A percentile compares a stretch with the other conserved stretches of the same genome.
These are phyloP conservation scores for Metschnikowia bowlesiae DNA, from an alignment of 805 yeast species.

Conservation along the genomic window DNA sequence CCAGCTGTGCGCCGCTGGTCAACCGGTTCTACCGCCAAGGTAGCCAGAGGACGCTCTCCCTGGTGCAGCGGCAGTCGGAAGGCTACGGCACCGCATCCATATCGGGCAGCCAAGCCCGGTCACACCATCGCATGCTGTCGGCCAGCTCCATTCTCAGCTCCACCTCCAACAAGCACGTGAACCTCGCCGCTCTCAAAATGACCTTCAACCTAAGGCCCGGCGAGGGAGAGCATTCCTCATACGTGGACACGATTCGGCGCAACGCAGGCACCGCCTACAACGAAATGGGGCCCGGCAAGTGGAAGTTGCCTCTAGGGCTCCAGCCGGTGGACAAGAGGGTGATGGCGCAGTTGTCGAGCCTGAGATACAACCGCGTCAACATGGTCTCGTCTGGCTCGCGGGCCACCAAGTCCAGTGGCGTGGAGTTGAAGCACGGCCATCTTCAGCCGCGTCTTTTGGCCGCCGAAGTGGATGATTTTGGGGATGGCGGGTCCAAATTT, in stretches of 20 bases:
- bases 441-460: slow-evolving; percentile 65
- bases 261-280: slow-evolving; percentile 48
- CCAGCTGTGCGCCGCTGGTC: not conserved
- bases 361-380: slow-evolving; percentile 14
- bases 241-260: slow-evolving; percentile 42
- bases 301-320: slow-evolving; percentile 55
- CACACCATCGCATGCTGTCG: slow-evolving; percentile 20
- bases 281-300: slow-evolving; percentile 41
- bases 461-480: slow-evolving; percentile 61
- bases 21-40: not conserved
- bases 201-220: slow-evolving; percentile 38
- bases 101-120: not conserved
- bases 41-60: not conserved
- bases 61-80: not conserved
- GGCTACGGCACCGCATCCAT: not conserved
- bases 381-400: slow-evolving; percentile 5
- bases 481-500: slow-evolving; percentile 12
- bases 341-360: slow-evolving; percentile 16
- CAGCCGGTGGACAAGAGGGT: slow-evolving; percentile 39
- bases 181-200: slow-evolving; percentile 34
- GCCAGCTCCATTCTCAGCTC: slow-evolving; percentile 34
- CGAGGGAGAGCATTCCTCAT: slow-evolving; percentile 49
- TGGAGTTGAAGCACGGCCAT: slow-evolving; percentile 59
- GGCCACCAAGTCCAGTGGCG: slow-evolving; percentile 37
- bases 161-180: slow-evolving; percentile 32